Percentiles rank a stretch among this genome's conserved stretches.
phyloP scores from a whole-genome alignment of 163 green algal genomes.

The Volvox carteri region DNA sequence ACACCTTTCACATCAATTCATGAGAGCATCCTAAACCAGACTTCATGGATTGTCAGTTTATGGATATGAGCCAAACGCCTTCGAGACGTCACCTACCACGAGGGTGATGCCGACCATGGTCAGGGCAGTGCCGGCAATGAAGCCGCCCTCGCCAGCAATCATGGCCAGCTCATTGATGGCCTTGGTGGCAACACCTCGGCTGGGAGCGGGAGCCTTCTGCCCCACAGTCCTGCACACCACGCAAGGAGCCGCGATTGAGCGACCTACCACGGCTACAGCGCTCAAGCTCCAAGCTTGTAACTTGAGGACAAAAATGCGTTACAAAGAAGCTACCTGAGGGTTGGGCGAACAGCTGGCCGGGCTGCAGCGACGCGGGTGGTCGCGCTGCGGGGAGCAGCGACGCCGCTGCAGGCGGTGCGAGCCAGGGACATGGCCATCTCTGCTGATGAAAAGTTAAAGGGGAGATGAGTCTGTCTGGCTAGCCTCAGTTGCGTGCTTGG shows the following conservation, averaged over 20 bases:
- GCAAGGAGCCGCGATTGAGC: conserved; percentile 20
- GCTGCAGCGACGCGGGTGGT: conserved; percentile 39
- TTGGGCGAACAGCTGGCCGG: conserved; percentile 50
- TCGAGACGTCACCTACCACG: conserved; percentile 74
- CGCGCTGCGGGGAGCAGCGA: conserved; percentile 42
- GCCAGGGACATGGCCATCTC: conserved; percentile 56
- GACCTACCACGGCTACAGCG: not conserved
- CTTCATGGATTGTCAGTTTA: not conserved
- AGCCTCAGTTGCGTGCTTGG: conserved; percentile 10
- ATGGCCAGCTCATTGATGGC: conserved; percentile 82
- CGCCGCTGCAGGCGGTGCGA: conserved; percentile 53
- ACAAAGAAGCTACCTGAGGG: conserved; percentile 47
- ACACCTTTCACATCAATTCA: not conserved
- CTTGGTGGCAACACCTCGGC: conserved; percentile 59
- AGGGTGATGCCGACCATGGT: conserved; percentile 90
- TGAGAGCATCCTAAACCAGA: not conserved
- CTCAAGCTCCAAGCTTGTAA: not conserved
- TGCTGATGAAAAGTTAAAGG: not conserved
- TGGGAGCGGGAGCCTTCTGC: conserved; percentile 51
- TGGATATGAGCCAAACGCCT: no score
- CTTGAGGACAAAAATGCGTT: not conserved
- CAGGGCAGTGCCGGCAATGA: conserved; percentile 84
- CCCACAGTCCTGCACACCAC: conserved; percentile 35
- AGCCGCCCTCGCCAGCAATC: conserved; percentile 81
- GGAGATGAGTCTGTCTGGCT: conserved; percentile 34